Percentiles rank a stretch among this genome's conserved stretches.
phyloP scores from a whole-genome alignment of 2,329 filamentous ascomycete genomes.

The Alternaria triticimaculans region DNA sequence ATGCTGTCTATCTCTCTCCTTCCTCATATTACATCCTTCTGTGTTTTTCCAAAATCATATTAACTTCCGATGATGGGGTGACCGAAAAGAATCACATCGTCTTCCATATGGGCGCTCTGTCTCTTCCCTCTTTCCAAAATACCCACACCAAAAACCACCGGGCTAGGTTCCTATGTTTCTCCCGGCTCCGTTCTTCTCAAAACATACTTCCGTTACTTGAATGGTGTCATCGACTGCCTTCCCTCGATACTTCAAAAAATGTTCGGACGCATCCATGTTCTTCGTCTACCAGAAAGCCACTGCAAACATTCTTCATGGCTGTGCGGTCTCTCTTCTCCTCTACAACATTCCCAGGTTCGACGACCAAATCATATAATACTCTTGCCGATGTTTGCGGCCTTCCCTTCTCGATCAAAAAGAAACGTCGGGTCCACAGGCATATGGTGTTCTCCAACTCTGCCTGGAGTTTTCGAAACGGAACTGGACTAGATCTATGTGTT shows the following conservation, averaged over 20 bases:
- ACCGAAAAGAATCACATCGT: no score
- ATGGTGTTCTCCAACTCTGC: neutral
- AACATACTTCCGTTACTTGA: neutral
- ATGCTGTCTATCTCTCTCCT: neutral
- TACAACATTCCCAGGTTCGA: neutral
- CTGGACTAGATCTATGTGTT: neutral
- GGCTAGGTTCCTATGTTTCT: no score
- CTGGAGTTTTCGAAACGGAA: neutral
- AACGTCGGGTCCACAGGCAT: no score
- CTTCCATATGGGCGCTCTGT: neutral
- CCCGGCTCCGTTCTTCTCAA: neutral
- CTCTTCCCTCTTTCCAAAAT: neutral
- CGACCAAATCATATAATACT: neutral
- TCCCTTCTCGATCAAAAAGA: neutral
- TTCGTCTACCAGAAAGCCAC: neutral
- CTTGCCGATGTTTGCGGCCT: fast-evolving
- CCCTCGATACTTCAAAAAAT: neutral
- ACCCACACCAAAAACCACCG: neutral
- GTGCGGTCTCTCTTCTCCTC: neutral
- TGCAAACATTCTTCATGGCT: neutral
- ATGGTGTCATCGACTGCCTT: neutral
- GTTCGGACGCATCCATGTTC: no score
- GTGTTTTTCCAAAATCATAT: neutral
- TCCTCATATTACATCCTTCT: neutral
- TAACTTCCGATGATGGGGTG: no score